Base-by-base conservation (phyloP, 2,329 filamentous ascomycete species). In the Penicillium janthinellum region DNA sequence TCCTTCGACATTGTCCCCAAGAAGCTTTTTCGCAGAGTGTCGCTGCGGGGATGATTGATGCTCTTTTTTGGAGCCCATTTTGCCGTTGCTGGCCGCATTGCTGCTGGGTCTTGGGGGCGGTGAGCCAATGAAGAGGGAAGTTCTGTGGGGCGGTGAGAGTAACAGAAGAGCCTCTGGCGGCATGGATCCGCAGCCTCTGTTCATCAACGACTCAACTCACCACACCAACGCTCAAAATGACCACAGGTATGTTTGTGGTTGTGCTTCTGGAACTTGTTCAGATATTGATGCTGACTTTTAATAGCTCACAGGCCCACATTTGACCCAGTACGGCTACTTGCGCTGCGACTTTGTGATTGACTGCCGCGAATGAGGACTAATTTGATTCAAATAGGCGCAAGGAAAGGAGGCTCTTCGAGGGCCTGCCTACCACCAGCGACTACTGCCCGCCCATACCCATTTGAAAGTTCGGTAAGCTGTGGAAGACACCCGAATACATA, bases 381-480 rank as follows among this genome's bases (percentile, higher is more conserved):
- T 58, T 20, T 47, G 17, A 47, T 38, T 25, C 54, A 54, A 52
- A 58, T 64, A 92, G 90, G 93, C 94, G 44, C 88, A 89, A 74
- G 95, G 95, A 75, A 97, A 97, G 83, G 95, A 99, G 79, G 92
- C 93, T 71, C 89, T 92, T 61, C 90, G 92, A 71, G 95, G 95
- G 50, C 91, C 92, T 52, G 94, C 92, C 69, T 98, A 97, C 81
- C 95, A 99, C 75, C 94, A 98, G 78, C 90, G 95, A 70, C 89
- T 98, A 15, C 88, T 97, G 14, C 94, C 95, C 37, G 95, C 95
- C 35, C 90, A 99, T 77, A 98, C 91, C 12, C 88, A 91, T 65
- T 88, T 99, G 73, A 99, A 99, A 80, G 90, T 89, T 74, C 87
- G 92, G 82, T 88, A 85, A 53, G 51, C 15, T 42, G 20, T 49